Evolutionary conservation across 1,284 basidiomycete species (phyloP).

Genomic region (Moesziomyces sp.): DNA sequence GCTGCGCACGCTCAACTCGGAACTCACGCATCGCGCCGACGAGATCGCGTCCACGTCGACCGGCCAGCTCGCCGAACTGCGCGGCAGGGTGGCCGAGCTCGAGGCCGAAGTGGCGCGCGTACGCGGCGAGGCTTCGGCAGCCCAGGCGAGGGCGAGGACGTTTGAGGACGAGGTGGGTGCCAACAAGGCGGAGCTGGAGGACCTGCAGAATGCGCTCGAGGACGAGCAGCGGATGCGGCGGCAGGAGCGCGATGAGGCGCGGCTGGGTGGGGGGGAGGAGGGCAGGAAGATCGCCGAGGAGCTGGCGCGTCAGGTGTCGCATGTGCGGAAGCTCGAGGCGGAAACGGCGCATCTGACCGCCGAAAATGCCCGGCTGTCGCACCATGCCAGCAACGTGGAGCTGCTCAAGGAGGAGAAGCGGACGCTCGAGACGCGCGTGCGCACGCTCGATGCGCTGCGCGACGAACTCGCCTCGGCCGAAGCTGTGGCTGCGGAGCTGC

Average conservation of each 20-base stretch:
- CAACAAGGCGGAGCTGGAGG: conserved; percentile 36
- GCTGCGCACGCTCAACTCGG: conserved; percentile 34
- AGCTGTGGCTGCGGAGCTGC: conserved; percentile 50
- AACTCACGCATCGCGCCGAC: conserved; percentile 32
- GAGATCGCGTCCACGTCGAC: conserved; percentile 16
- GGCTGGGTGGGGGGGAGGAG: conserved; percentile 18
- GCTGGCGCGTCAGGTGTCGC: conserved; percentile 30
- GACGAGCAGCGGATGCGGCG: conserved; percentile 45
- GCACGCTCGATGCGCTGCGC: conserved; percentile 46
- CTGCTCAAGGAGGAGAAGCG: conserved; percentile 63
- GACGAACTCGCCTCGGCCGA: conserved; percentile 48
- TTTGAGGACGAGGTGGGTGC: conserved; percentile 34
- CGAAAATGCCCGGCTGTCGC: conserved; percentile 45
- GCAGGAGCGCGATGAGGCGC: conserved; percentile 11
- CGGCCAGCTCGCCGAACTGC: conserved; percentile 13
- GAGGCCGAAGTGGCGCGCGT: conserved; percentile 31
- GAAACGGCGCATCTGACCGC: conserved; percentile 37
- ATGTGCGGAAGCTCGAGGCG: conserved; percentile 48
- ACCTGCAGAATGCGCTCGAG: conserved; percentile 47
- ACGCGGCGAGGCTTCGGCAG: conserved; percentile 27
- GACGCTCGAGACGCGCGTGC: conserved; percentile 50
- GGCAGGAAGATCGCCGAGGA: conserved; percentile 38
- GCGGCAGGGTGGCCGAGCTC: conserved; percentile 17
- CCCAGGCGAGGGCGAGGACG: conserved; percentile 10
- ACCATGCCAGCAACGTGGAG: conserved; percentile 44